phyloP scores from a whole-genome alignment of 176 grass and related monocot species.

The Metroxylon sagu region DNA sequence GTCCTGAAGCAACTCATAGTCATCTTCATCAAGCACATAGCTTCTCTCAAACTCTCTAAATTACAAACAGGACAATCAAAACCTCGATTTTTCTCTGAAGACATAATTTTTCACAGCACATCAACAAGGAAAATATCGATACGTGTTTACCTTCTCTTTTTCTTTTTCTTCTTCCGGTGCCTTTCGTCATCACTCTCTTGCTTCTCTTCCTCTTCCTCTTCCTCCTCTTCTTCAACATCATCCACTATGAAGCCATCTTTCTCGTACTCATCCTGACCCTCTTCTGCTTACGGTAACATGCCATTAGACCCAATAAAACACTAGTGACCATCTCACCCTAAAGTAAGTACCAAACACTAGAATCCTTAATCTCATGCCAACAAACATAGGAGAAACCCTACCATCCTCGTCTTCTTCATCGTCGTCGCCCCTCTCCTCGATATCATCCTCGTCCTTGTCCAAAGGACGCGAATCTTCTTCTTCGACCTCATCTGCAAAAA shows the following conservation, averaged over 20 bases:
- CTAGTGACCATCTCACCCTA: background rate
- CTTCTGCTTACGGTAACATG: conserved; percentile 38
- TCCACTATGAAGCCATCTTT: conserved; percentile 99
- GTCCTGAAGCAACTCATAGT: conserved; percentile 92
- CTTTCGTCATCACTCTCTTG: conserved; percentile 64
- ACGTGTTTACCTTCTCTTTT: conserved; percentile 53
- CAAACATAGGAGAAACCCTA: background rate
- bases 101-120: background rate
- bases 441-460: conserved; percentile 27
- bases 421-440: conserved; percentile 47
- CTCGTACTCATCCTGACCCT: conserved; percentile 82
- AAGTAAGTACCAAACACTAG: background rate
- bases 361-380: background rate
- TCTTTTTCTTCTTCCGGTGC: conserved; percentile 63
- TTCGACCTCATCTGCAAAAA: conserved; percentile 45
- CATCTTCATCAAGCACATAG: conserved; percentile 90
- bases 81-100: too few relatives aligned
- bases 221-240: conserved; percentile 74
- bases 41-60: conserved; percentile 65
- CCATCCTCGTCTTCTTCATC: conserved; percentile 59
- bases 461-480: conserved; percentile 31
- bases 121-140: background rate
- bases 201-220: conserved; percentile 54
- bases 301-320: background rate
- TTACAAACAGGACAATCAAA: background rate